Conservation (phyloP, 2,329 filamentous ascomycete species). For the Lomentospora prolificans region DNA sequence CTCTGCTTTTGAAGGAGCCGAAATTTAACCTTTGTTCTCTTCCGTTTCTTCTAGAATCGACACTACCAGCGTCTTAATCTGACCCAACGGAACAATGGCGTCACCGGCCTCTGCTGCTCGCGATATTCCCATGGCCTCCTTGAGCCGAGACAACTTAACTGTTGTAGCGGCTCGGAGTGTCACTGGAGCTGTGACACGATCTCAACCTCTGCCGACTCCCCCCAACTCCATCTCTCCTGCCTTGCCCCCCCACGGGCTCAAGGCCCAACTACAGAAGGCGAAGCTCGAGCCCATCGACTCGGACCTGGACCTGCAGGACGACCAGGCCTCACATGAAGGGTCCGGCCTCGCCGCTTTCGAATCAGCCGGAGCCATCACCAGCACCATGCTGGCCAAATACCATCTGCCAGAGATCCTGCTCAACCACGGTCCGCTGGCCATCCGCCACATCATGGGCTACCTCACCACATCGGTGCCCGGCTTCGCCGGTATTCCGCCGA, state of each 20-base stretch:
- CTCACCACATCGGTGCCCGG: slow-evolving; percentile 88
- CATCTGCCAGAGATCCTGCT: slow-evolving; percentile 87
- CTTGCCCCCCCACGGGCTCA: slow-evolving; percentile 71
- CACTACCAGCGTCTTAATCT: slow-evolving; percentile 7
- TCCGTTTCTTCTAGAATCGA: background rate
- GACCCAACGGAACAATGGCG: slow-evolving; percentile 38
- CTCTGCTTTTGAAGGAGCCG: background rate
- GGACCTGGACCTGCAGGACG: slow-evolving; percentile 75
- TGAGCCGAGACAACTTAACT: slow-evolving; percentile 61
- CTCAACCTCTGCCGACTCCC: slow-evolving; percentile 70
- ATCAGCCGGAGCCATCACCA: slow-evolving; percentile 72
- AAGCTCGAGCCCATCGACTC: slow-evolving; percentile 64
- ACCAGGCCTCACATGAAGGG: slow-evolving; percentile 21
- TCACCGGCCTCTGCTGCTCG: slow-evolving; percentile 56
- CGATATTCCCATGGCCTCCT: slow-evolving; percentile 54
- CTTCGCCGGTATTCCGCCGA: slow-evolving; percentile 78
- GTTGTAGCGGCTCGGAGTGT: slow-evolving; percentile 59
- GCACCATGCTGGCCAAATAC: slow-evolving; percentile 74
- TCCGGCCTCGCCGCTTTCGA: slow-evolving; percentile 49
- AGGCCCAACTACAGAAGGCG: slow-evolving; percentile 53
- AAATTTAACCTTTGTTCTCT: background rate
- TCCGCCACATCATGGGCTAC: slow-evolving; percentile 91
- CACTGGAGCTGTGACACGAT: slow-evolving; percentile 48
- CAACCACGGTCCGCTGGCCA: slow-evolving; percentile 80
- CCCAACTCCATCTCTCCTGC: slow-evolving; percentile 91